Evolutionary conservation across 1,284 basidiomycete genomes (phyloP).

Genomic region (Trametes polyzona): DNA sequence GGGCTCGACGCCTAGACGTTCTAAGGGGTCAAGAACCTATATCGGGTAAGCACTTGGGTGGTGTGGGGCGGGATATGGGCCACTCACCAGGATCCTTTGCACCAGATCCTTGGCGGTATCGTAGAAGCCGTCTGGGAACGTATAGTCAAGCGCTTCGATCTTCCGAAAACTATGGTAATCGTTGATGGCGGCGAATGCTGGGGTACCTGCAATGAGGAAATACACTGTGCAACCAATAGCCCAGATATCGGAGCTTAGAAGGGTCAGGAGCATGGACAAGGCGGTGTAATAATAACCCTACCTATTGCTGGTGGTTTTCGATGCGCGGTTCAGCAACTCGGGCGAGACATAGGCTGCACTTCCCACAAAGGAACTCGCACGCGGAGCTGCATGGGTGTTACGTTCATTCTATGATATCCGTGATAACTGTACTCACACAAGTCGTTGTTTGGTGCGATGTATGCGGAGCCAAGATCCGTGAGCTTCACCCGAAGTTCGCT

Average conservation of each 20-base stretch:
- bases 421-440: conserved; percentile 11
- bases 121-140: conserved; percentile 21
- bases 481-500: conserved; percentile 17
- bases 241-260: conserved; percentile 22
- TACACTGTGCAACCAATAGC: conserved; percentile 24
- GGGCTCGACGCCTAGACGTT: conserved; percentile 21
- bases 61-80: background rate
- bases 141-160: conserved; percentile 24
- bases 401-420: background rate
- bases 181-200: conserved; percentile 22
- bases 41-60: background rate
- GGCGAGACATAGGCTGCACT: conserved; percentile 26
- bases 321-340: conserved; percentile 19
- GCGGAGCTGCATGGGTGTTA: conserved; percentile 14
- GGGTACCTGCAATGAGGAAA: conserved; percentile 20
- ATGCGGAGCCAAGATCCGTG: conserved; percentile 26
- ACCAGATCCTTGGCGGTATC: conserved; percentile 18
- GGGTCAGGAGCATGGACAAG: background rate
- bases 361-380: conserved; percentile 24
- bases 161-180: conserved; percentile 28
- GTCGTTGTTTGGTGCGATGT: conserved; percentile 15
- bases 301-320: conserved; percentile 24
- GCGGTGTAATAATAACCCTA: background rate
- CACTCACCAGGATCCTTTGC: conserved; percentile 14
- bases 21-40: conserved; percentile 22